Base-by-base conservation (phyloP, 2,329 filamentous ascomycete species). In the Grosmannia huntii region DNA sequence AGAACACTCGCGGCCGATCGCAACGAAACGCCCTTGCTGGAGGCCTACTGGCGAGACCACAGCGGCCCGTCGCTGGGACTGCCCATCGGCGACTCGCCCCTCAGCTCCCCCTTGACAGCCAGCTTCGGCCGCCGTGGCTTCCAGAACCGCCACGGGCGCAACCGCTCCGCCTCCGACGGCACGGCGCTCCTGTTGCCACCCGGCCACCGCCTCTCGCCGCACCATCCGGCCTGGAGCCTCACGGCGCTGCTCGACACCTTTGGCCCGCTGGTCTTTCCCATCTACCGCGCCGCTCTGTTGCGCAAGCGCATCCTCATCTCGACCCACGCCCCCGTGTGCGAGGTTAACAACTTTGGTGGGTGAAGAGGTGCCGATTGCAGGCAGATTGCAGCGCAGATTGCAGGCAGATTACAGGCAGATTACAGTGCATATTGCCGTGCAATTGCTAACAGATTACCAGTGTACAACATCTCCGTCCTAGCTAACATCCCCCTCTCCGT, bases 401-500 rank as follows among this genome's bases (percentile, higher is more conserved):
- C 36, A 16, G 14, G 14, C 12, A 2, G 4, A 14, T 16, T 4
- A 14, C 36, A 38, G 36, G 36, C 14, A 4, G 36, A 11, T 38
- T 3, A 38, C 36, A 44, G 3, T 21, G 21, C 62, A n/a, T n/a
- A n/a, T n/a, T n/a, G n/a, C n/a, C n/a, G n/a, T n/a, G n/a, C n/a
- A n/a, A n/a, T n/a, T 14, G 12, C 36, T 5, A 5, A 5, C 12
- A 2, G 4, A 14, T 16, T 4, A 14, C 36, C 62, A 92, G 94
- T 97, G 62, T 99, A 97, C 72, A 84, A 94, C 69, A 81, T 97
- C 56, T 96, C 92, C n/a, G 80, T 97, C 57, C 77, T 99, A 38
- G 90, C 91, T 51, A 95, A 90, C 64, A 86, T 97, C 50, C 90
- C 94, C 31, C 78, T 85, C 44, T 83, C 86, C 33, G 80, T 90